These are phyloP conservation scores for Karstenula rhodostoma DNA, from an alignment of 2,329 filamentous ascomycete genomes.

Conservation along the genomic window DNA sequence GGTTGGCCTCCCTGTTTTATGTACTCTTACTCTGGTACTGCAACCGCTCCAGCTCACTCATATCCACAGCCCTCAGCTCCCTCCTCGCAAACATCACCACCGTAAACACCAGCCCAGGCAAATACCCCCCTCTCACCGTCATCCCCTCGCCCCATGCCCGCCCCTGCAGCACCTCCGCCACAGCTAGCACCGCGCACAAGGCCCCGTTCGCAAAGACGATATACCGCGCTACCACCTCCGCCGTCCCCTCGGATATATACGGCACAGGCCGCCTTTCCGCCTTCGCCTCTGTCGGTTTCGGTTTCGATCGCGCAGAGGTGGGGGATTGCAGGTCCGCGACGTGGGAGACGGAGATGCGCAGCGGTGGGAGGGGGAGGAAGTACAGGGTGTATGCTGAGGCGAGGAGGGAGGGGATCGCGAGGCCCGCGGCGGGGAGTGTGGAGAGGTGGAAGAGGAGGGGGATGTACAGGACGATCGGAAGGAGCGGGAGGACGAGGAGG, in stretches of 20 bases:
- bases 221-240: constrained; percentile 63
- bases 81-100: constrained; percentile 69
- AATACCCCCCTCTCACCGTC: constrained; percentile 47
- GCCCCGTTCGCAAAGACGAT: constrained; percentile 68
- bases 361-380: constrained; percentile 62
- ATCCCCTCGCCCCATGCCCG: constrained; percentile 37
- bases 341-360: constrained; percentile 43
- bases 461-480: constrained; percentile 65
- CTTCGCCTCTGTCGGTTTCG: background rate
- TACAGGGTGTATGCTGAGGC: constrained; percentile 70
- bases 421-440: constrained; percentile 58
- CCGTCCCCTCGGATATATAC: constrained; percentile 29
- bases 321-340: constrained; percentile 13
- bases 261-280: constrained; percentile 28
- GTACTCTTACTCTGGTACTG: constrained; percentile 73
- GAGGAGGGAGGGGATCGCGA: constrained; percentile 69
- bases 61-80: constrained; percentile 73
- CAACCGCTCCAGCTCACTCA: constrained; percentile 69
- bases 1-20: background rate
- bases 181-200: constrained; percentile 61
- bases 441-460: constrained; percentile 54
- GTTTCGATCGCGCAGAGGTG: background rate
- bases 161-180: constrained; percentile 43
- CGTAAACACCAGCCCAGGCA: constrained; percentile 63
- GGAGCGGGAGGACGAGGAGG: constrained; percentile 68